Conservation (phyloP, 768 basidiomycete species). For the Leccinellum luteum region DNA sequence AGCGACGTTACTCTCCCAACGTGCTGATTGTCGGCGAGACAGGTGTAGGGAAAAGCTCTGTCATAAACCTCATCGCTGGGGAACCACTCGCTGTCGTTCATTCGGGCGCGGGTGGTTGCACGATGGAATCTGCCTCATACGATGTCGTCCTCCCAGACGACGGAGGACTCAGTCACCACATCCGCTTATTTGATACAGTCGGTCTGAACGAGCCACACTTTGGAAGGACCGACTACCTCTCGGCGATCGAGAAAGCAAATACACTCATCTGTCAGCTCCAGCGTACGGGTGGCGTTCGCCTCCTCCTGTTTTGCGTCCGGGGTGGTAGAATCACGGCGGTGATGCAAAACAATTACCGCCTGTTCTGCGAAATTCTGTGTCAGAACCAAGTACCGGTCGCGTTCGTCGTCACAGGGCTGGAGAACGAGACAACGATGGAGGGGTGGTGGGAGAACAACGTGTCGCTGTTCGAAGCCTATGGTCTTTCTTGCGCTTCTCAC, state of each 20-base stretch:
- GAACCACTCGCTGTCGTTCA: conserved; percentile 25
- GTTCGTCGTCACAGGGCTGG: conserved; percentile 31
- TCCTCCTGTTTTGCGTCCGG: conserved; percentile 35
- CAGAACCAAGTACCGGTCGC: conserved; percentile 32
- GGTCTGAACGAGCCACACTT: conserved; percentile 31
- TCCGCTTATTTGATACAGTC: conserved; percentile 35
- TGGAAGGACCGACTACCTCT: conserved; percentile 22
- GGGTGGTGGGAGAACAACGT: conserved; percentile 35
- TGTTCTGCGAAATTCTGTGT: conserved; percentile 31
- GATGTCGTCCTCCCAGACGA: conserved; percentile 18
- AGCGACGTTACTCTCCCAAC: conserved; percentile 32
- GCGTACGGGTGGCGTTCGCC: conserved; percentile 29
- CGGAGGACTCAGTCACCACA: conserved; percentile 15
- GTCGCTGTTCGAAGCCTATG: conserved; percentile 26
- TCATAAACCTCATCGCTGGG: conserved; percentile 39
- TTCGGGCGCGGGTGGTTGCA: conserved; percentile 35
- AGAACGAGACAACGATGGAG: conserved; percentile 34
- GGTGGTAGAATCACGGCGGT: conserved; percentile 30
- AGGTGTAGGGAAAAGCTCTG: conserved; percentile 38
- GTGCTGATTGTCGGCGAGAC: conserved; percentile 36
- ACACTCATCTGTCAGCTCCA: conserved; percentile 35
- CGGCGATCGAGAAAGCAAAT: conserved; percentile 32
- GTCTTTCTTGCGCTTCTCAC: conserved; percentile 28
- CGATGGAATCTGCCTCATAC: conserved; percentile 31
- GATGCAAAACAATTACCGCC: conserved; percentile 30